Evolutionary conservation across 2,329 filamentous ascomycete genomes (phyloP), one percentile per base, ranked within the genome.

Genomic region (Microdochium bolleyi): DNA sequence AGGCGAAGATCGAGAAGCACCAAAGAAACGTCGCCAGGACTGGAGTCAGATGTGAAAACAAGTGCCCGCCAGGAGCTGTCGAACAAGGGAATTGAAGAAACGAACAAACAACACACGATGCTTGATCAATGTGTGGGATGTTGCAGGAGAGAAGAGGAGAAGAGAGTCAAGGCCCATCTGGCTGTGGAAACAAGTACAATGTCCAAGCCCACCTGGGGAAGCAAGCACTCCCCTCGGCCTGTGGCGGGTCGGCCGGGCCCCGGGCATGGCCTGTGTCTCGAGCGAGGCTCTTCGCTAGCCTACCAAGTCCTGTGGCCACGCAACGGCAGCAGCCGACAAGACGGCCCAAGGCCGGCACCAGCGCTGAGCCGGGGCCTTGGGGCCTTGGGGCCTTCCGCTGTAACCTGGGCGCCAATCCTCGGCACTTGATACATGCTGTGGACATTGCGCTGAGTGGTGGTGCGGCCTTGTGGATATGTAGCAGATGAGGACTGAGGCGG

Each of bases 1-100:
- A n/a, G n/a, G 19, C 5, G 22, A 46, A 4, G 41, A 19, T 24
- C 7, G 22, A 21, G 14, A 14, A 48, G 25, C n/a, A 27, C 22
- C 51, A 19, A 50, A 62, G 52, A 49, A 51, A 53, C 51, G 58
- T 59, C 59, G 51, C 58, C 59, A 48, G 60, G 60, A 63, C 61
- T 46, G 41, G 41, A 46, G 19, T 46, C 37, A 19, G 16, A 46
- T 38, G 59, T 56, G 57, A 34, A 52, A 51, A 55, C 16, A 55
- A 60, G n/a, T n/a, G n/a, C n/a, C n/a, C n/a, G n/a, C n/a, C n/a
- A n/a, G n/a, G n/a, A n/a, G n/a, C n/a, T n/a, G n/a, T n/a, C 55
- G 56, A 58, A 58, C 55, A 52, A 51, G 55, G 51, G 51, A 55
- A 51, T 50, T 49, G 54, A 50, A 62, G 58, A 60, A 60, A 60